Conservation (phyloP, 495 filamentous ascomycete genomes). For the Aspergillus taichungensis region DNA sequence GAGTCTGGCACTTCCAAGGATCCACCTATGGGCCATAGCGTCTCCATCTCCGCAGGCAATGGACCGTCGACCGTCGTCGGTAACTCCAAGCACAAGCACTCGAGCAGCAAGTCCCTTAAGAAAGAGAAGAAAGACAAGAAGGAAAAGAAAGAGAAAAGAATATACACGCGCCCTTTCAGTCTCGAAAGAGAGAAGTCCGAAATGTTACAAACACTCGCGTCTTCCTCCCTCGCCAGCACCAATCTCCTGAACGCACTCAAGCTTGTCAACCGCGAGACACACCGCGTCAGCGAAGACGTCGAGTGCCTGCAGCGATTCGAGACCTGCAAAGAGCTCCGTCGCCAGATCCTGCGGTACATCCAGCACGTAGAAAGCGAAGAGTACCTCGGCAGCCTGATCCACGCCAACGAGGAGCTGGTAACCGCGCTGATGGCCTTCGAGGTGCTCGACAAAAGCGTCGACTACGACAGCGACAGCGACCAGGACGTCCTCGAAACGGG, state of each 20-base stretch:
- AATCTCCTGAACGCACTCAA: slow-evolving; percentile 86
- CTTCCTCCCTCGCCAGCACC: slow-evolving; percentile 77
- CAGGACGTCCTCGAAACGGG: slow-evolving; percentile 32
- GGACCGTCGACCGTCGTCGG: slow-evolving; percentile 31
- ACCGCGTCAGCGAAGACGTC: slow-evolving; percentile 78
- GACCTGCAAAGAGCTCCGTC: slow-evolving; percentile 71
- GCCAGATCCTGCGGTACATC: slow-evolving; percentile 82
- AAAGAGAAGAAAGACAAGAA: slow-evolving; percentile 34
- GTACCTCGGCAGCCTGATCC: slow-evolving; percentile 69
- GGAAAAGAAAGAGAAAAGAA: slow-evolving; percentile 30
- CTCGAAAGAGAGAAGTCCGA: slow-evolving; percentile 80
- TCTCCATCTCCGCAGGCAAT: slow-evolving; percentile 33
- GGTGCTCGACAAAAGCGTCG: slow-evolving; percentile 87
- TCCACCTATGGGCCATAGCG: slow-evolving; percentile 42
- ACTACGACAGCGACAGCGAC: slow-evolving; percentile 94
- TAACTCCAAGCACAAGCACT: slow-evolving; percentile 27
- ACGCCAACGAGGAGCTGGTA: slow-evolving; percentile 79
- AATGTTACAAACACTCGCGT: slow-evolving; percentile 74
- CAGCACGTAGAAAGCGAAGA: slow-evolving; percentile 76
- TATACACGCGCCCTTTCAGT: slow-evolving; percentile 52
- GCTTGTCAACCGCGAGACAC: slow-evolving; percentile 80
- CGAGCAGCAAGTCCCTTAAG: slow-evolving; percentile 24
- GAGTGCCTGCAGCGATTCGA: slow-evolving; percentile 73
- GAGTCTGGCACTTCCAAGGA: slow-evolving; percentile 62
- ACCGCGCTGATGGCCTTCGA: slow-evolving; percentile 92